A percentile compares a stretch with the other conserved stretches of the same genome.
Evolutionary conservation across 139 green algal species (phyloP).

Genomic region (Closterium sp.): DNA sequence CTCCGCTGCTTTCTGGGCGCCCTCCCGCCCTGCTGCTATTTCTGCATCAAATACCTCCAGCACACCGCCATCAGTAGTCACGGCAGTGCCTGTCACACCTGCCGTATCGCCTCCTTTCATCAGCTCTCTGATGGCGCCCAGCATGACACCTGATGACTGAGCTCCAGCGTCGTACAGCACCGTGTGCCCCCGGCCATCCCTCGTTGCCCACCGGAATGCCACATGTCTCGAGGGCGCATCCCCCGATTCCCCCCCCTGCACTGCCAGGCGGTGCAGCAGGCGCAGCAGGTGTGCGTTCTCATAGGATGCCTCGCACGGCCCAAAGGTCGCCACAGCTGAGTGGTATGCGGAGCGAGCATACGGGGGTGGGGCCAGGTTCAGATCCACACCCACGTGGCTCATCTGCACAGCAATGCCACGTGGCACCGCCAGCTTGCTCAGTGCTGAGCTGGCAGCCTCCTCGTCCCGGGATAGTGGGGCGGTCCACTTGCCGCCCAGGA

Average conservation of each 20-base stretch:
- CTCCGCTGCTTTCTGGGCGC: neutral
- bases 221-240: neutral
- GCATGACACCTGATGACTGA: neutral
- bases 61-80: neutral
- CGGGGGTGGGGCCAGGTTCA: neutral
- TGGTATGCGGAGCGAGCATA: neutral
- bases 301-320: neutral
- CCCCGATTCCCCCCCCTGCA: neutral
- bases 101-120: neutral
- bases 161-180: neutral
- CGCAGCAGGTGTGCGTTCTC: neutral
- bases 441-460: neutral
- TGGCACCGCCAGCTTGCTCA: neutral
- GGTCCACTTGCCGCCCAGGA: neutral
- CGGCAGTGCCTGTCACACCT: neutral
- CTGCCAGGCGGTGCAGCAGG: neutral
- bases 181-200: neutral
- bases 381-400: neutral
- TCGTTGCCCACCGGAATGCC: neutral
- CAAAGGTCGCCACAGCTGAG: neutral
- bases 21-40: neutral
- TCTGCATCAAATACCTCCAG: neutral
- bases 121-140: neutral
- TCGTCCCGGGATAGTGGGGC: neutral
- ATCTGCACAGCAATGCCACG: neutral